Conservation (phyloP, 1,284 basidiomycete species). For the Meira miltonrushii region DNA sequence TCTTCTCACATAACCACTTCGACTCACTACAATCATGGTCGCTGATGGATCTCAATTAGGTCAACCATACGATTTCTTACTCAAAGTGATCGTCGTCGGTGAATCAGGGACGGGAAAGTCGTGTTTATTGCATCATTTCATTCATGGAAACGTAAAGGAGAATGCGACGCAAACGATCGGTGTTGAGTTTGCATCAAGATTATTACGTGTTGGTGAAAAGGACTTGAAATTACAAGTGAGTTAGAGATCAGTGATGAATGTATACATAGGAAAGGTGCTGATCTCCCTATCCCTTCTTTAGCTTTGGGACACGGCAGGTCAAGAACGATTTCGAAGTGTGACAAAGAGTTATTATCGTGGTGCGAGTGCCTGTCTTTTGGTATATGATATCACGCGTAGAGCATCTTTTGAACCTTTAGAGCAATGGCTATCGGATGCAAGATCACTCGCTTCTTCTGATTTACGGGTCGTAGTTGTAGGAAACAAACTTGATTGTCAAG, state of each 20-base stretch:
- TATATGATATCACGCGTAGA: slow-evolving; percentile 82
- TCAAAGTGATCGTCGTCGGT: slow-evolving; percentile 88
- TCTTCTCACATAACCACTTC: too few relatives aligned
- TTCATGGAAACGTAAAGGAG: slow-evolving; percentile 68
- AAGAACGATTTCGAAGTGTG: slow-evolving; percentile 61
- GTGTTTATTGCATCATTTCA: slow-evolving; percentile 89
- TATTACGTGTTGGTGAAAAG: slow-evolving; percentile 82
- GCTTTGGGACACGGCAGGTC: slow-evolving; percentile 46
- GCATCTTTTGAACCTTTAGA: slow-evolving; percentile 70
- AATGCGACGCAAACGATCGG: slow-evolving; percentile 96
- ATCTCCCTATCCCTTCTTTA: neutral
- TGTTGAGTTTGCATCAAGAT: slow-evolving; percentile 86
- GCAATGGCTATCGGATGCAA: slow-evolving; percentile 84
- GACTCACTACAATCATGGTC: too few relatives aligned
- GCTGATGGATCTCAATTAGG: neutral
- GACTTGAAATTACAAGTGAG: slow-evolving; percentile 85
- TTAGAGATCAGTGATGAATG: slow-evolving; percentile 2
- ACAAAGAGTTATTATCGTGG: slow-evolving; percentile 94
- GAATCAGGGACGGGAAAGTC: slow-evolving; percentile 88
- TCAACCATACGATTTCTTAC: slow-evolving; percentile 67
- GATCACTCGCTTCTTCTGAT: slow-evolving; percentile 78
- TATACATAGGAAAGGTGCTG: neutral
- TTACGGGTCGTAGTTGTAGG: slow-evolving; percentile 86
- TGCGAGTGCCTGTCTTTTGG: slow-evolving; percentile 68
- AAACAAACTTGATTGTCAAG: slow-evolving; percentile 80